phyloP scores from a whole-genome alignment of 257 asterid genomes.

The Nicotiana noctiflora region DNA sequence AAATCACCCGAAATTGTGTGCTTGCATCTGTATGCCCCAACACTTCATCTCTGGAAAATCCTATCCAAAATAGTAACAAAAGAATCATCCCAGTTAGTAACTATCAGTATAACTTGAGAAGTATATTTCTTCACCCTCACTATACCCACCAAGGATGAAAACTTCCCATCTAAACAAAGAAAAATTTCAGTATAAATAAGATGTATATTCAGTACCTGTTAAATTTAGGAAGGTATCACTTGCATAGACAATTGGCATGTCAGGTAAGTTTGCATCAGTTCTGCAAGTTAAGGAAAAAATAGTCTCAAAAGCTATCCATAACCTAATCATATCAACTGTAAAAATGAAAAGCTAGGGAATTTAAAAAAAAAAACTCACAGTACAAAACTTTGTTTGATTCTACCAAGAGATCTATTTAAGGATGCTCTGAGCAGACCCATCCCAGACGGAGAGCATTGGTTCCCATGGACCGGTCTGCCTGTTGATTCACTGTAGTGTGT shows the following conservation, averaged over 20 bases:
- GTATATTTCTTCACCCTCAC: neutral
- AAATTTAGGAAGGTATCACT: slow-evolving; percentile 74
- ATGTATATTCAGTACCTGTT: slow-evolving; percentile 44
- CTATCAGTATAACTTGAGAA: neutral
- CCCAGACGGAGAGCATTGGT: slow-evolving; percentile 44
- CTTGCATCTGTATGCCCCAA: no score
- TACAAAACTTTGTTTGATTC: slow-evolving; percentile 99
- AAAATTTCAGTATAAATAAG: neutral
- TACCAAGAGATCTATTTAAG: slow-evolving; percentile 76
- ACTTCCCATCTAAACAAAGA: neutral
- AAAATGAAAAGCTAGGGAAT: neutral
- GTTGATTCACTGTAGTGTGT: slow-evolving; percentile 65
- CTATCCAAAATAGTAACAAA: slow-evolving; percentile 24
- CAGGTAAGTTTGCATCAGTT: slow-evolving; percentile 65
- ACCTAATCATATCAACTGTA: slow-evolving; percentile 7
- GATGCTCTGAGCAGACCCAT: slow-evolving; percentile 40
- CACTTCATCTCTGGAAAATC: slow-evolving; percentile 40
- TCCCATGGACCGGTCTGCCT: slow-evolving; percentile 52
- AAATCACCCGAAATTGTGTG: no score
- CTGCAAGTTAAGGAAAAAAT: slow-evolving; percentile 27
- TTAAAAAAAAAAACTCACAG: slow-evolving; percentile 68
- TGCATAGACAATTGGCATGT: slow-evolving; percentile 85
- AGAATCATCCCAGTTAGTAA: neutral
- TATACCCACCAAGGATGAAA: neutral
- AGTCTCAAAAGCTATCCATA: slow-evolving; percentile 6